phyloP scores from a whole-genome alignment of 1,139 yeast genomes.

The Hanseniaspora sp. region DNA sequence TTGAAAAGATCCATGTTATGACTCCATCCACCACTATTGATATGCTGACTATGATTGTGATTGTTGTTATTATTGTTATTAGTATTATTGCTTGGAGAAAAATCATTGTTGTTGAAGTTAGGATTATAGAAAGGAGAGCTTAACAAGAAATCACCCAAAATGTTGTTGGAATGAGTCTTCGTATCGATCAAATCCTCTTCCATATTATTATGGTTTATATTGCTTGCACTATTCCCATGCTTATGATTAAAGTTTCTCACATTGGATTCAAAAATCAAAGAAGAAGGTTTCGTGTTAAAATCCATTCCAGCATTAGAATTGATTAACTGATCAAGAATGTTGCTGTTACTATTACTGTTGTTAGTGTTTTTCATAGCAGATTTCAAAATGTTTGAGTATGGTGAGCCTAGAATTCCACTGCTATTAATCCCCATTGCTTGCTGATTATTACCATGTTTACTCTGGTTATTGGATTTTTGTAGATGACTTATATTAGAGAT shows the following conservation, averaged over 20 bases:
- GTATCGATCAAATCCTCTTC: not conserved
- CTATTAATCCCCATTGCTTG: not conserved
- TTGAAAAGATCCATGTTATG: constrained; percentile 9
- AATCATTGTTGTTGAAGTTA: not conserved
- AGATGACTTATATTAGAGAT: not conserved
- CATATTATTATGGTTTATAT: not conserved
- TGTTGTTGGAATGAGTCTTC: not conserved
- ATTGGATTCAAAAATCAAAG: constrained; percentile 2
- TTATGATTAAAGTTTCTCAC: not conserved
- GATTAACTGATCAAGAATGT: not conserved
- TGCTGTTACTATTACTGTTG: not conserved
- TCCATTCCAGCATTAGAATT: not conserved
- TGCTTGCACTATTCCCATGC: not conserved
- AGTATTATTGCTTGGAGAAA: not conserved
- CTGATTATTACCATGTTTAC: not conserved
- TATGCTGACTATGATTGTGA: not conserved
- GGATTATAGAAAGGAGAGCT: constrained; percentile 8
- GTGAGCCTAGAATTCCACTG: constrained; percentile 3
- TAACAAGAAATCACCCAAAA: constrained; percentile 6
- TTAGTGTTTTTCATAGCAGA: constrained; percentile 1
- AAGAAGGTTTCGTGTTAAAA: not conserved
- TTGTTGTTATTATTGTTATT: not conserved
- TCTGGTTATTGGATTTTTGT: not conserved
- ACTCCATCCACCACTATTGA: not conserved
- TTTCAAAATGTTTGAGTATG: constrained; percentile 3